Base-by-base conservation (phyloP, 495 filamentous ascomycete species). In the Aspergillus ostianus region DNA sequence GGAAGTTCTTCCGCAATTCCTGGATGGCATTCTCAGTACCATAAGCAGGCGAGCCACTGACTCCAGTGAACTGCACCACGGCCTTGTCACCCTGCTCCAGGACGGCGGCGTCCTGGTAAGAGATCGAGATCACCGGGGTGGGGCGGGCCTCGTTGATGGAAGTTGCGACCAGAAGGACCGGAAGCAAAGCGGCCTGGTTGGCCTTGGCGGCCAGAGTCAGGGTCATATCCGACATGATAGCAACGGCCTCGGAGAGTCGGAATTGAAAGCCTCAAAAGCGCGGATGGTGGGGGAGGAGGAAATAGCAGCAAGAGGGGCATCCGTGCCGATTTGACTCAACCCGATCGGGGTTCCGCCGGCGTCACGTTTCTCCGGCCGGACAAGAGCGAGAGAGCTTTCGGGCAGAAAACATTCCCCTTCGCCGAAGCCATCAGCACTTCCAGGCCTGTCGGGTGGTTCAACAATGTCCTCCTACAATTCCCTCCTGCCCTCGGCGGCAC, bases 181-280 rank as follows among this genome's bases (percentile, higher is more conserved):
- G 82, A 18, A 83, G 67, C 55, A 81, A 60, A 2, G 68, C 71
- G 30, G 81, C 74, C 62, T 88, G 84, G 67, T 77, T 89, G 61
- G 81, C 85, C 67, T 85, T 83, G 12, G 72, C 84, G 66, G 86
- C 86, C 72, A 88, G 74, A 60, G 73, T 85, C 23, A 88, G 66
- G 47, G 72, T 64, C 57, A 67, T 72, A 54, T 72, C 61, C 52
- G 72, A 64, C 75, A 78, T 78, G 32, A 48, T 67, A 61, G 51
- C 49, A 46, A 51, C 32, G 36, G 55, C 36, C 19, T n/a, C 53
- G 15, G 27, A 50, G 21, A 19, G 26, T 19, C 18, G 17, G 15
- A 47, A 50, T 48, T 36, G 55, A 50, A 50, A 21, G 10, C 23
- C 20, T 41, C n/a, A 6, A 30, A 29, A 55, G 26, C 44, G 21